Evolutionary conservation across 1,284 basidiomycete genomes (phyloP).

Genomic region (Pisolithus thermaeus): DNA sequence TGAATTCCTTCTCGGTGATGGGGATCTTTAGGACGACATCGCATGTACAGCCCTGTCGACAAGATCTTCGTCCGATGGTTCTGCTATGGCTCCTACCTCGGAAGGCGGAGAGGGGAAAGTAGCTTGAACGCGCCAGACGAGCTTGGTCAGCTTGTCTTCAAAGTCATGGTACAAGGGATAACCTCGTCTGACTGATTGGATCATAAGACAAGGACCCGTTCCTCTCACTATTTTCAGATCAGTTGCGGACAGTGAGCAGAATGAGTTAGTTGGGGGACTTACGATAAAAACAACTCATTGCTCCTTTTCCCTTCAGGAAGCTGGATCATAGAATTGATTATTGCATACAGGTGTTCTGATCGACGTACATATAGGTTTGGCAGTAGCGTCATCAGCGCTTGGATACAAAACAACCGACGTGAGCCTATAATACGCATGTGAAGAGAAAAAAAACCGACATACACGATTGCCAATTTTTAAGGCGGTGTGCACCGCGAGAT

Average conservation of each 20-base stretch:
- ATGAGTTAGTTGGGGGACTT: slow-evolving; percentile 14
- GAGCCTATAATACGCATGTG: background rate
- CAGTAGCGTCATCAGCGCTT: slow-evolving; percentile 47
- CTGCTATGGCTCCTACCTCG: slow-evolving; percentile 30
- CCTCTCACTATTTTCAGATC: slow-evolving; percentile 48
- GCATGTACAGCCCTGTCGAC: slow-evolving; percentile 37
- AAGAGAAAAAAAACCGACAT: slow-evolving; percentile 27
- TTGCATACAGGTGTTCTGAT: slow-evolving; percentile 55
- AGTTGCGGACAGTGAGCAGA: background rate
- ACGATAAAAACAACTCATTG: slow-evolving; percentile 81
- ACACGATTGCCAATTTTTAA: slow-evolving; percentile 64
- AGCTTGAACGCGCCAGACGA: slow-evolving; percentile 65
- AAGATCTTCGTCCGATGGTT: slow-evolving; percentile 47
- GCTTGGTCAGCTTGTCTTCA: slow-evolving; percentile 74
- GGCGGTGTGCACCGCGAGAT: slow-evolving; percentile 76
- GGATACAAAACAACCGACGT: background rate
- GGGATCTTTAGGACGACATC: slow-evolving; percentile 11
- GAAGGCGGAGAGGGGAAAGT: slow-evolving; percentile 21
- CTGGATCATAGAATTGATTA: slow-evolving; percentile 55
- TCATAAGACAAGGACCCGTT: slow-evolving; percentile 73
- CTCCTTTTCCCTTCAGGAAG: slow-evolving; percentile 71
- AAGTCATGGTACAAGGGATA: slow-evolving; percentile 57
- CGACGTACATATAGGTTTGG: slow-evolving; percentile 57
- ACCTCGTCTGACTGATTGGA: slow-evolving; percentile 69
- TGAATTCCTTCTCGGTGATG: slow-evolving; percentile 29